These are phyloP conservation scores for Globisporangium irregulare DNA, from an alignment of 352 stramenopile species.

Conservation along the genomic window DNA sequence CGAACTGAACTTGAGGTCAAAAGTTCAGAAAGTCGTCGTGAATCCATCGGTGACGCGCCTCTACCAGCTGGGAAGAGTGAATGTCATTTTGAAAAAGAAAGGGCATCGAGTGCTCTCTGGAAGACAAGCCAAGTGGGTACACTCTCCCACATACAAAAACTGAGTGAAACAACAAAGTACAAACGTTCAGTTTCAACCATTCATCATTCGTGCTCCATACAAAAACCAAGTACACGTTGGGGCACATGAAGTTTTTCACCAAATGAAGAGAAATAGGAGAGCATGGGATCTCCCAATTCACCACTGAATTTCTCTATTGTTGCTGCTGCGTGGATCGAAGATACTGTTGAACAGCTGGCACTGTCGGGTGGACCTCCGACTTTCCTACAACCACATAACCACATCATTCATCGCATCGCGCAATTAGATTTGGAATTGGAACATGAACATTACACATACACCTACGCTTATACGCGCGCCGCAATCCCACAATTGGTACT, in stretches of 20 bases:
- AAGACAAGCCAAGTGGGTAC: neutral
- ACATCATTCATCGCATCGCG: too few species aligned
- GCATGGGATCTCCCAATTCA: neutral
- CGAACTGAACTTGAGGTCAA: neutral
- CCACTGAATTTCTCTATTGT: neutral
- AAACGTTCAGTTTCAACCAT: neutral
- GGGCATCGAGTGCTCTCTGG: neutral
- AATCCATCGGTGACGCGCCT: neutral
- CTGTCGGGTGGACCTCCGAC: neutral
- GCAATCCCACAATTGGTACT: neutral
- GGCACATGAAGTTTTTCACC: neutral
- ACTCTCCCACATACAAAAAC: neutral
- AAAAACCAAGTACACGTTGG: neutral
- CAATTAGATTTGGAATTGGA: too few species aligned
- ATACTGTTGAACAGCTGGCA: neutral
- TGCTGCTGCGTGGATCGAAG: neutral
- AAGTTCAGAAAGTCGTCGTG: neutral
- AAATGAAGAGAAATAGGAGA: neutral
- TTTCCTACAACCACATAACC: neutral
- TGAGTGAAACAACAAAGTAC: neutral
- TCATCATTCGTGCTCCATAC: neutral
- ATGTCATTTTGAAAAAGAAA: neutral
- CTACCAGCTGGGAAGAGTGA: too few species aligned
- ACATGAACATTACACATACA: neutral
- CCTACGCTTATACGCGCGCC: too few species aligned